Evolutionary conservation across 306 rosid genomes (phyloP), one percentile per base, ranked within the genome.

Genomic region (Herpetospermum pedunculosum): DNA sequence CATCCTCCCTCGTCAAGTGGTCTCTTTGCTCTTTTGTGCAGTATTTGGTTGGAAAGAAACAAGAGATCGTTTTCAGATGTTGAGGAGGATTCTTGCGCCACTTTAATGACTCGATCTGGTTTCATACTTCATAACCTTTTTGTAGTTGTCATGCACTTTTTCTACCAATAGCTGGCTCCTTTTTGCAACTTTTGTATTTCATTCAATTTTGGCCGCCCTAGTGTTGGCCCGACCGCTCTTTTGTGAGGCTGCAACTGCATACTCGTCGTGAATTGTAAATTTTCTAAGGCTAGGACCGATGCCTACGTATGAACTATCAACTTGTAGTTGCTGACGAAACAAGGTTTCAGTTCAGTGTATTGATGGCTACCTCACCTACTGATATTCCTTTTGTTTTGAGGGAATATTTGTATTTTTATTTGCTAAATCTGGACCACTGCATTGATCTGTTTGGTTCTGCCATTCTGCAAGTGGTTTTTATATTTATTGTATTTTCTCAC

Each of bases 341-440:
- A 34, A 62, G 6, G 69, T 62, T 34, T 62, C 7, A 34, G 25
- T 34, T 62, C 7, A 34, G 25, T 62, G 69, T 62, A 34, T 62
- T 62, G 69, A 62, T 62, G 70, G 47, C 15, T 62, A 35, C 29
- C 70, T 18, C 35, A 35, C 29, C 70, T 18, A 35, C 47, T 62
- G 70, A 62, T 0, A 62, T 35, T 62, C 70, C 46, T 62, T 62
- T 34, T 16, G 16, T 59, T 32, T 29, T 30, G 13, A 29, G 10
- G 38, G 23, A 59, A 59, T 59, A 59, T 7, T 30, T 59, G 67
- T 35, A n/a, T n/a, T n/a, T n/a, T 29, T 62, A 8, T 62, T 62
- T 62, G 14, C 44, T 62, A 62, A 62, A 35, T 62, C 16, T 18
- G 70, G 70, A 62, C 70, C 70, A 62, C 70, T 35, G 70, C 70